Percentiles rank a stretch among this genome's conserved stretches.
Conservation (phyloP, 305 asterid species). For the Fraxinus sp. region DNA sequence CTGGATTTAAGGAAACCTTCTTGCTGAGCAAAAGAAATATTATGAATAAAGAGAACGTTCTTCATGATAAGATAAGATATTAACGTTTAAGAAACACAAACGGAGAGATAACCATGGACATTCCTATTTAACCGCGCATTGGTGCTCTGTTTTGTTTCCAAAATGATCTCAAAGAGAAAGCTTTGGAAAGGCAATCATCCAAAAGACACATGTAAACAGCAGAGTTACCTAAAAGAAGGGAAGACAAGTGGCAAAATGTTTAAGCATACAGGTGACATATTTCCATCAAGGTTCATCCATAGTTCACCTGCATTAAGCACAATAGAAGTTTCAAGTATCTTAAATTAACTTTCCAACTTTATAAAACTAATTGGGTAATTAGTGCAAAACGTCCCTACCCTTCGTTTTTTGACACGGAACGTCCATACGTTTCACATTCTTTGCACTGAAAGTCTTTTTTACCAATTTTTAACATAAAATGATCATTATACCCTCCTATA, state of each 20-base stretch:
- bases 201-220: not conserved
- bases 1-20: not conserved
- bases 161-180: not conserved
- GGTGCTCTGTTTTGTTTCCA: not conserved
- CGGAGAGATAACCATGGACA: not conserved
- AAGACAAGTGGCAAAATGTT: constrained; percentile 71
- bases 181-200: not conserved
- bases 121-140: not conserved
- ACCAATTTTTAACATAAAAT: too few relatives aligned
- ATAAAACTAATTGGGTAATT: not conserved
- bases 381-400: too few relatives aligned
- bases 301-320: constrained; percentile 61
- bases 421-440: too few relatives aligned
- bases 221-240: constrained; percentile 58
- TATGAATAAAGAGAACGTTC: not conserved
- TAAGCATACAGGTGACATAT: constrained; percentile 84
- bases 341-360: not conserved
- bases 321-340: constrained; percentile 13
- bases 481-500: too few relatives aligned
- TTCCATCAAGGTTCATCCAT: constrained; percentile 95
- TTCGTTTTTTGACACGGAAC: too few relatives aligned
- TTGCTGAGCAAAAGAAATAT: not conserved
- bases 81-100: not conserved
- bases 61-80: not conserved
- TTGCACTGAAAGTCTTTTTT: too few relatives aligned